Percentiles rank a stretch among this genome's conserved stretches.
Conservation (phyloP, 805 yeast genomes). For the Lipomyces oligophaga region DNA sequence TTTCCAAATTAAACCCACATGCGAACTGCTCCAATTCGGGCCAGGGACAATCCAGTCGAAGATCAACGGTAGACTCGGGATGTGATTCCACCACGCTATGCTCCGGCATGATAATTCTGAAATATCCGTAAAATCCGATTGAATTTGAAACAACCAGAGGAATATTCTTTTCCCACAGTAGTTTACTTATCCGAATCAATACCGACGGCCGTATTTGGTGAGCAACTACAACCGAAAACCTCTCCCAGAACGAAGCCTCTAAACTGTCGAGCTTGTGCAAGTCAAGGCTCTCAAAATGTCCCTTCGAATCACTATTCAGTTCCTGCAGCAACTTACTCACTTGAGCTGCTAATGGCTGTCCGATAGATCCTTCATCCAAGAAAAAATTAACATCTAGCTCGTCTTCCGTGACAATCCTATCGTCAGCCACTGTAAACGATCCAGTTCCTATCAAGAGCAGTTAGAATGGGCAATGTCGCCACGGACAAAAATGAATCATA, state of each 20-base stretch:
- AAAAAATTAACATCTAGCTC: constrained; percentile 65
- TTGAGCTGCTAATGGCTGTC: constrained; percentile 41
- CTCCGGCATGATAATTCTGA: constrained; percentile 52
- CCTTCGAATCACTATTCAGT: constrained; percentile 57
- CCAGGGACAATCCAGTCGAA: constrained; percentile 73
- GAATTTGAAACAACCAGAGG: constrained; percentile 55
- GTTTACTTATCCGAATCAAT: constrained; percentile 36
- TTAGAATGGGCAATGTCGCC: constrained; percentile 26
- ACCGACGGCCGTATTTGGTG: constrained; percentile 36
- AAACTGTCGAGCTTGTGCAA: constrained; percentile 5
- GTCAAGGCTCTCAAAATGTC: constrained; percentile 32
- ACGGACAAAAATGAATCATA: neutral
- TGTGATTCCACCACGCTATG: constrained; percentile 65
- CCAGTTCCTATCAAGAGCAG: constrained; percentile 49
- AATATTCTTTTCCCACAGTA: constrained; percentile 45
- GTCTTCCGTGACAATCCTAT: constrained; percentile 38
- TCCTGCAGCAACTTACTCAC: constrained; percentile 47
- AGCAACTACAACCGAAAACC: constrained; percentile 50
- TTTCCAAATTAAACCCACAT: constrained; percentile 49
- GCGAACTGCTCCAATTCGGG: constrained; percentile 52
- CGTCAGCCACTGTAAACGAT: constrained; percentile 56
- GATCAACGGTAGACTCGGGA: constrained; percentile 56
- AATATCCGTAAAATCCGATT: constrained; percentile 62
- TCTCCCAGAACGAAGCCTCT: constrained; percentile 43
- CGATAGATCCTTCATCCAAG: constrained; percentile 45